Evolutionary conservation across 2,329 filamentous ascomycete genomes (phyloP), one percentile per base, ranked within the genome.

Genomic region (Hypocreales sp.): DNA sequence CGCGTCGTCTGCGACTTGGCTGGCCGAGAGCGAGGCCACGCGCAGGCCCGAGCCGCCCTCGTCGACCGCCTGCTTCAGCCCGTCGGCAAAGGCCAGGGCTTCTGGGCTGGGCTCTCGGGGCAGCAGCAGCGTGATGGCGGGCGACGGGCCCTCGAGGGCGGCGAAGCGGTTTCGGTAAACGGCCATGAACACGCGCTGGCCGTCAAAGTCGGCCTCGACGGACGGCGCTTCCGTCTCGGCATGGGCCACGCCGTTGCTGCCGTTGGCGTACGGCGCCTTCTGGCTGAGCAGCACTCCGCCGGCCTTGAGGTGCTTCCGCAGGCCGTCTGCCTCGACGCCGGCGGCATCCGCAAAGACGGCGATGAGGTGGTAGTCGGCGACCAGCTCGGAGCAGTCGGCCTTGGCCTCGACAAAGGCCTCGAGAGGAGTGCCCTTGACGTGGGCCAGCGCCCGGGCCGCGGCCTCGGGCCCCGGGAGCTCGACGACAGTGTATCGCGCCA

Each of bases 401-500:
- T 40, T 40, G n/a, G 28, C 26, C 29, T 56, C 51, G 8, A 56
- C 16, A 5, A 52, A 42, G 0, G 36, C 24, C 14, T 40, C 32
- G 3, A 42, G 13, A 1, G 16, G 19, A 3, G 34, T 39, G 4
- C 28, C 38, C 20, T 36, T 30, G 11, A 42, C 16, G 16, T 26
- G 13, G 1, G 29, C 13, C 3, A 36, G 21, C 5, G 36, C 28
- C 9, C 33, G 14, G 3, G 30, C 21, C 6, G 31, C 22, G 10
- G 25, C 26, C 7, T 33, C 29, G 2, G 31, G 23, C 5, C 28
- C 26, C 1, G 31, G 19, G 7, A 25, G 20, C 4, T 40, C 41
- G 12, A 45, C 35, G 13, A 56, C 23, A 0, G 47, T 48, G 30
- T 51, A 53, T 10, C 50, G 42, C 3, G 46, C 39, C 3, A 62